A percentile compares a stretch with the other conserved stretches of the same genome.
phyloP scores from a whole-genome alignment of 2,329 filamentous ascomycete species.

The Aureobasidium sp. region DNA sequence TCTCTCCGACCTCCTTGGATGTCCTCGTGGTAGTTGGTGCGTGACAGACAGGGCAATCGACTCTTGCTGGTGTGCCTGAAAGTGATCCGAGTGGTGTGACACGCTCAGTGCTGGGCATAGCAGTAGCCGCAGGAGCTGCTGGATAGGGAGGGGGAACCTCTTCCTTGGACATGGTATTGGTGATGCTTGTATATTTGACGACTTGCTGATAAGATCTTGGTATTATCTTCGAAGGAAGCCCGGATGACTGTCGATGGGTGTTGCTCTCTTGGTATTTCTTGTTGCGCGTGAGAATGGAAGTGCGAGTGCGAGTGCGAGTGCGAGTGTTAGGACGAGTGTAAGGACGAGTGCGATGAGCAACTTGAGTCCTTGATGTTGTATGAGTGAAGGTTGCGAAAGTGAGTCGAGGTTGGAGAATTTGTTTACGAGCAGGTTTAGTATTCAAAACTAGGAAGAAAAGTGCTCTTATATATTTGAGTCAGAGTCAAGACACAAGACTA shows the following conservation, averaged over 20 bases:
- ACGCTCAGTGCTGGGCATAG: background rate
- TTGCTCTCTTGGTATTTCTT: no score
- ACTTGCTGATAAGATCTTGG: no score
- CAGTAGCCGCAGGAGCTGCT: background rate
- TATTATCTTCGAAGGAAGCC: no score
- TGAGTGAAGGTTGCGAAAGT: no score
- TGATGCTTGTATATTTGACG: background rate
- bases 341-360: no score
- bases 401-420: no score
- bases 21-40: background rate
- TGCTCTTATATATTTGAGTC: background rate
- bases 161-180: background rate
- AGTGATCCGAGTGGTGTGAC: background rate
- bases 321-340: no score
- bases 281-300: no score
- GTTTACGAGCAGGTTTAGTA: background rate
- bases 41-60: background rate
- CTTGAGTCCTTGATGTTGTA: no score
- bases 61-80: background rate
- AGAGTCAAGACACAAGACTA: background rate
- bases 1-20: background rate
- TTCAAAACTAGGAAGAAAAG: background rate
- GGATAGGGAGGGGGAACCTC: background rate
- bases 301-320: no score
- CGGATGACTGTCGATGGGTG: no score